These are phyloP conservation scores for Auricularia cornea DNA, from an alignment of 768 basidiomycete species.

Conservation along the genomic window DNA sequence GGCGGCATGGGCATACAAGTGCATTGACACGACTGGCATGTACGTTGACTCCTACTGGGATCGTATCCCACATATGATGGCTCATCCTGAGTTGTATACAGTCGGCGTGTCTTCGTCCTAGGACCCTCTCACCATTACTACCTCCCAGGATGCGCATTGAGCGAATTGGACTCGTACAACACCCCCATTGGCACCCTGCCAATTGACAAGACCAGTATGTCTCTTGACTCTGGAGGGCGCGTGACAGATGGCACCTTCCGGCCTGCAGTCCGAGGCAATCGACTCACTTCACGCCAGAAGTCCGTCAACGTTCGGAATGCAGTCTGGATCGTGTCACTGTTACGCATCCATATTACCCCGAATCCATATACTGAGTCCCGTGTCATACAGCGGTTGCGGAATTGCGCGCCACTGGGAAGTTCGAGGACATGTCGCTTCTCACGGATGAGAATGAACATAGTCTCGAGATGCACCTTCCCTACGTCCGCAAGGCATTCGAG, in stretches of 20 bases:
- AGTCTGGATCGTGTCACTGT: too few relatives aligned
- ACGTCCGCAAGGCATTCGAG: conserved; percentile 76
- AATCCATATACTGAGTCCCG: too few relatives aligned
- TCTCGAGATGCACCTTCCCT: conserved; percentile 96
- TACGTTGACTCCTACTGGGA: conserved; percentile 35
- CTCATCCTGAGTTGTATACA: conserved; percentile 21
- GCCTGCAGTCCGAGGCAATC: too few relatives aligned
- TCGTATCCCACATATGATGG: too few relatives aligned
- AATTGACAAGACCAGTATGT: conserved; percentile 71
- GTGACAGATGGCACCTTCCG: too few relatives aligned
- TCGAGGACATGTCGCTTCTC: conserved; percentile 52
- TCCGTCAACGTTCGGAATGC: too few relatives aligned
- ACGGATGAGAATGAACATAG: conserved; percentile 94
- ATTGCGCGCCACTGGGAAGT: conserved; percentile 56
- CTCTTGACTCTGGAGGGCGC: conserved; percentile 7
- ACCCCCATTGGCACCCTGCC: conserved; percentile 82
- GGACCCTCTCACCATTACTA: conserved; percentile 94
- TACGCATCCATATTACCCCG: too few relatives aligned
- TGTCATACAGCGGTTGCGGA: conserved; percentile 52
- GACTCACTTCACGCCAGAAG: too few relatives aligned
- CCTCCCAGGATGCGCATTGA: conserved; percentile 79
- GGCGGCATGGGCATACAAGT: conserved; percentile 94
- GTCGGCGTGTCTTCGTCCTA: conserved; percentile 87
- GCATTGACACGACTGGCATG: conserved; percentile 77
- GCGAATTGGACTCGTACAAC: conserved; percentile 64